Evolutionary conservation across 768 basidiomycete species (phyloP).

Genomic region (Rhodosporidiobolus sp.): DNA sequence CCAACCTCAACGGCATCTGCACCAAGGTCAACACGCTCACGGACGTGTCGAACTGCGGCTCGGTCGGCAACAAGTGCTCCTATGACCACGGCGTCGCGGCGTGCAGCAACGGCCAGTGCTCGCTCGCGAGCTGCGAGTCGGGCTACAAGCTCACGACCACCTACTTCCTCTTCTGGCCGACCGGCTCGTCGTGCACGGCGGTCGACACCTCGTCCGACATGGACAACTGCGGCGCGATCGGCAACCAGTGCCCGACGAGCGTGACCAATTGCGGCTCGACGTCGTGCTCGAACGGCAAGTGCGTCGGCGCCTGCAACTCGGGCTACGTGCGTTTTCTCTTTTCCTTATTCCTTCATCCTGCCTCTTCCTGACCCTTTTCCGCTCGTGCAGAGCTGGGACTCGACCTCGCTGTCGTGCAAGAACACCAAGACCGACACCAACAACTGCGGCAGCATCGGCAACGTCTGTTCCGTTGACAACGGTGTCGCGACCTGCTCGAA

Average conservation of each 20-base stretch:
- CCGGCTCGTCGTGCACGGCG: constrained; percentile 4
- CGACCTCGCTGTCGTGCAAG: background rate
- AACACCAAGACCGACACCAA: constrained; percentile 9
- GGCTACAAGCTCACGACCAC: constrained; percentile 20
- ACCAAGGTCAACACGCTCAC: constrained; percentile 7
- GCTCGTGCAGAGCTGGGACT: background rate
- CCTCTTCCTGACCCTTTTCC: background rate
- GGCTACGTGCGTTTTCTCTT: constrained; percentile 6
- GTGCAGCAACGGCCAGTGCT: constrained; percentile 19
- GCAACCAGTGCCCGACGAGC: constrained; percentile 7
- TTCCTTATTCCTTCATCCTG: background rate
- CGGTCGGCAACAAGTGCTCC: constrained; percentile 21
- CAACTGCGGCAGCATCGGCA: constrained; percentile 31
- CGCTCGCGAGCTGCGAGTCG: background rate
- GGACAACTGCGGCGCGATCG: constrained; percentile 12
- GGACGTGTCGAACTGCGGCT: constrained; percentile 29
- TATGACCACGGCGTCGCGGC: constrained; percentile 18
- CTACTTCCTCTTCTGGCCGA: constrained; percentile 13
- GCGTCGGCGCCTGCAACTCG: constrained; percentile 2
- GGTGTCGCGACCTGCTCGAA: constrained; percentile 13
- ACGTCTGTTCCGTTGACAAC: constrained; percentile 12
- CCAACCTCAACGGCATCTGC: constrained; percentile 24
- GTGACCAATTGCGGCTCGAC: constrained; percentile 7
- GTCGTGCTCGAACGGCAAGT: background rate
- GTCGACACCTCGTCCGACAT: constrained; percentile 17